Conservation (phyloP, 129 eudicot genomes). For the Flaveria ramosissima region DNA sequence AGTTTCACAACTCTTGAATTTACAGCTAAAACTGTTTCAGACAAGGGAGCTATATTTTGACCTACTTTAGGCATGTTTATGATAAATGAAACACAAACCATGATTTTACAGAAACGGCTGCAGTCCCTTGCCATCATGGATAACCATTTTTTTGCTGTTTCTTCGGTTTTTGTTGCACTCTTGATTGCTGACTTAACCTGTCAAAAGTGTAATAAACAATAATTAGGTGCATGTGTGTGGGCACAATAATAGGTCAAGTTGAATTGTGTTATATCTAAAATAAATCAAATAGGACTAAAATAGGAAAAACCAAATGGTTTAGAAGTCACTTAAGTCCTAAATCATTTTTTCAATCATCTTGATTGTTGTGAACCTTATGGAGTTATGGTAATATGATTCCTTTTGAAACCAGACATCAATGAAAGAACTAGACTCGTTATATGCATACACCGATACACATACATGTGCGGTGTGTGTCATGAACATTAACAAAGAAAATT, state of each 20-base stretch:
- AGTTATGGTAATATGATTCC: not conserved
- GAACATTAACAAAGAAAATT: not conserved
- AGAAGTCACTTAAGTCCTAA: not conserved
- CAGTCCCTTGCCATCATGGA: slow-evolving; percentile 89
- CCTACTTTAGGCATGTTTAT: not conserved
- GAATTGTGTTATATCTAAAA: not conserved
- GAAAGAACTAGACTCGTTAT: not conserved
- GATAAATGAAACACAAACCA: slow-evolving; percentile 56
- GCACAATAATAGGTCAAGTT: not conserved
- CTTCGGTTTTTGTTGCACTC: slow-evolving; percentile 68
- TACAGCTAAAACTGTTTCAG: not conserved
- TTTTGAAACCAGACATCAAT: not conserved
- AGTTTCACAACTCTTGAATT: not conserved
- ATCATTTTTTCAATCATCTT: not conserved
- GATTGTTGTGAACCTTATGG: not conserved
- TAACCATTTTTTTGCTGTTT: slow-evolving; percentile 68
- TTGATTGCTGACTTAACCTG: slow-evolving; percentile 76
- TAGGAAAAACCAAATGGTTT: too few species aligned
- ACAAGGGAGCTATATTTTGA: slow-evolving; percentile 7
- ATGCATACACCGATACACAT: not conserved
- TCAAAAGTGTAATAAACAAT: slow-evolving; percentile 12
- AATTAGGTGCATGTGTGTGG: too few species aligned
- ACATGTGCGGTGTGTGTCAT: not conserved
- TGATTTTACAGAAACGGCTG: slow-evolving; percentile 90
- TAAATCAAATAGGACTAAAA: not conserved